Evolutionary conservation across 257 asterid species (phyloP), one percentile per base, ranked within the genome.

Genomic region (Thymus mandschuricus): DNA sequence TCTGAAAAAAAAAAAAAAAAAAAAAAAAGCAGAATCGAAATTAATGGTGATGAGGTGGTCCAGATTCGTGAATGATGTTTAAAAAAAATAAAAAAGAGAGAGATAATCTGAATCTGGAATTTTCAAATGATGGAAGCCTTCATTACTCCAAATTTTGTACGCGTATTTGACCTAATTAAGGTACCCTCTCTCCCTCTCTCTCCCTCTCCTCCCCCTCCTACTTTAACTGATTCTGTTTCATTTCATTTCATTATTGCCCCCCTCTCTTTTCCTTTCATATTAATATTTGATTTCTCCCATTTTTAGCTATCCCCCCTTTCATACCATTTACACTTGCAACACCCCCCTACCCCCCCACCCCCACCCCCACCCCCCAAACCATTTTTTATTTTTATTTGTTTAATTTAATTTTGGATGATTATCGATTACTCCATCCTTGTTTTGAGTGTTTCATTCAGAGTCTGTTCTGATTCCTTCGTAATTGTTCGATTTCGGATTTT

Each of bases 1-100:
- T 21, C 21, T 21, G 21, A 21, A 21, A 21, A 21, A 73, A 56
- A 46, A 50, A 75, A 60, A 71, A 33, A 3, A 40, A 68, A 1
- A 4, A 4, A 5, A 12, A 43, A 75, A 81, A 69, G 82, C 76
- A 76, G 82, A 73, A 75, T 71, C 74, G 80, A 44, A 65, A 83
- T 75, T 79, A 72, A 81, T 43, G 66, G 43, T 71, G 85, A 82
- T 76, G 78, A 72, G 76, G 89, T 85, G 89, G 89, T 85, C 89
- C 89, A 40, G 21, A 61, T 75, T 54, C 30, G 21, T 70, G n/a
- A 64, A 58, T 62, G 34, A 54, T 70, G 66, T 73, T 31, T 21
- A 21, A 21, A 21, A 21, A 21, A 21, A 21, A 38, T 38, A 3
- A 38, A 3, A 3, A 44, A 74, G 65, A 69, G 65, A 69, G 60